Base-by-base conservation (phyloP, 129 eudicot genomes). In the Flaveria trinervia region DNA sequence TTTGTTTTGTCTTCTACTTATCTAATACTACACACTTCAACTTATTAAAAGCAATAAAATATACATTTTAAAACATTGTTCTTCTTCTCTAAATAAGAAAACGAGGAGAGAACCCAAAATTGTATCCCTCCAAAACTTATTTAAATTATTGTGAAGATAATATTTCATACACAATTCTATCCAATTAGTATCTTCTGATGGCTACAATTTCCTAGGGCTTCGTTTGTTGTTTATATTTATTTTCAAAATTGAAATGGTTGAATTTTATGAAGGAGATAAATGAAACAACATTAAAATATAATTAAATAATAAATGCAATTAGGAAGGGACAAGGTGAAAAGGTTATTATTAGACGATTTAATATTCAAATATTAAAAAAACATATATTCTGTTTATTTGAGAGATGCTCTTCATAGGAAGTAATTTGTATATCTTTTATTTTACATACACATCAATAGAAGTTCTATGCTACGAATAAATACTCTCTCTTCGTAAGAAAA, bases 101-200 rank as follows among this genome's bases (percentile, higher is more conserved):
- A 73, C 9, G 13, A 45, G 16, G 22, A 75, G 11, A 45, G 14
- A 46, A 57, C 65, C 56, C 70, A 14, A 48, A 30, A 12, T 71
- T 79, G 82, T 70, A 49, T 48, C 17, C 71, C 39, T 70, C 39
- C 26, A 20, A 15, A 14, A 0, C 33, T 49, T 71, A 49, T 61
- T 51, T 49, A 62, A 36, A 16, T 8, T 39, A 14, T 26, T 18
- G 50, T 61, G 55, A 50, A 64, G 78, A 79, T 79, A 79, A 64
- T 41, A 61, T 50, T 72, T 49, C 83, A 71, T 70, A 5, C 54
- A 51, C 77, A 64, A 71, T 79, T 79, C 83, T 79, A 79, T 79
- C 82, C 82, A 8, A 45, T 18, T 5, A 79, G 77, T 69, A 59
- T 78, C 72, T 78, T 79, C 30, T 22, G 73, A 62, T 79, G 56